Base-by-base conservation (phyloP, 2,329 filamentous ascomycete genomes). In the Erysiphe pulchra region DNA sequence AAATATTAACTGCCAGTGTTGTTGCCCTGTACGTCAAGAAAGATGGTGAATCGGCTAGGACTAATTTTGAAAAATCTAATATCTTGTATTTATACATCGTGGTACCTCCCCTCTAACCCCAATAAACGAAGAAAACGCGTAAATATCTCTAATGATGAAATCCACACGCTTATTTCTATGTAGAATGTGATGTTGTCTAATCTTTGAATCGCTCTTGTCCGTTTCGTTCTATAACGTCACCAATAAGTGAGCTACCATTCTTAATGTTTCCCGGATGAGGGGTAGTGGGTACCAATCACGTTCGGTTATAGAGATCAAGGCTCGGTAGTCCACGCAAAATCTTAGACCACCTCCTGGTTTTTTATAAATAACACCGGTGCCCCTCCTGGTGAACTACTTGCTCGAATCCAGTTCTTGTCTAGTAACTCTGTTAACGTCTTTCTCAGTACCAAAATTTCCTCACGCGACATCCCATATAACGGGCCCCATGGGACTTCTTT, bases 241-340 rank as follows among this genome's bases (percentile, higher is more conserved):
- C n/a, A n/a, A n/a, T n/a, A n/a, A n/a, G n/a, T n/a, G 20, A 32
- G 41, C 13, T 42, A 42, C 16, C 17, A 20, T 42, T 12, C 40
- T 14, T 14, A 42, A 20, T 14, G 40, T 42, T 17, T 30, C 40
- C 14, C 24, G 20, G 30, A 42, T 42, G 3, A 42, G n/a, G 14
- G 40, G 20, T 4, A 42, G 40, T 20, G 40, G 40, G 30, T 42
- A 48, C 20, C 38, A 16, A 32, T 48, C 39, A 16, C 30, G 40
- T 30, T 45, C 39, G n/a, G 47, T 48, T 17, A 46, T 37, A 13
- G 37, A 32, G 18, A 46, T 48, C 16, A 48, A 36, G 14, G 14
- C 38, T n/a, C 47, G 7, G 18, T 48, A 44, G 24, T 48, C 44
- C 11, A 42, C n/a, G 31, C 45, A 47, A n/a, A 47, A 44, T 18